Conservation (phyloP, 768 basidiomycete genomes). For the Pisolithus albus region DNA sequence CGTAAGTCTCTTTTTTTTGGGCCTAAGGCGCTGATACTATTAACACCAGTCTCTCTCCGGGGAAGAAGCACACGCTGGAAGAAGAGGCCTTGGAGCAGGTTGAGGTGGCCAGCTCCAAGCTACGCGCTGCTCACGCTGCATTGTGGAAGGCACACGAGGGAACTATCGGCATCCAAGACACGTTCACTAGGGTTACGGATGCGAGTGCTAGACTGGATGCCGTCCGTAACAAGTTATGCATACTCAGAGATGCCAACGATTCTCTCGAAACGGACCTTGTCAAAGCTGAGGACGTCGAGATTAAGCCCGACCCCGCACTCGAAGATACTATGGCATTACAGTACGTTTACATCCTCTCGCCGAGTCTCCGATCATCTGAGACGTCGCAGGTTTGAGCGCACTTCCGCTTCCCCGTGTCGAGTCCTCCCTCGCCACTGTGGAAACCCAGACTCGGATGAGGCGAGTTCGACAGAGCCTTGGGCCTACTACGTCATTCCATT, state of each 20-base stretch:
- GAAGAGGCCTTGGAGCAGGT: too few relatives aligned
- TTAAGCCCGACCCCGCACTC: background rate
- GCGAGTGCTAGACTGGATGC: background rate
- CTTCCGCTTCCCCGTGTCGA: background rate
- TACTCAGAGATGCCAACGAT: background rate
- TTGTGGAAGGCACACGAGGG: background rate
- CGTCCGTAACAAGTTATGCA: background rate
- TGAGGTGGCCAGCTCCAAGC: background rate
- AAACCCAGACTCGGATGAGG: background rate
- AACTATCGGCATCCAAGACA: background rate
- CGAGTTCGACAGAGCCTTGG: too few relatives aligned
- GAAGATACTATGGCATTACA: background rate
- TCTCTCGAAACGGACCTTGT: background rate
- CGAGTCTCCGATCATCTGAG: background rate
- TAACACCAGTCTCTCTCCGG: too few relatives aligned
- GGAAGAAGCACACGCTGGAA: too few relatives aligned
- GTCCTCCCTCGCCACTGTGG: background rate
- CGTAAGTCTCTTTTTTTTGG: too few relatives aligned
- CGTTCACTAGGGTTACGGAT: background rate
- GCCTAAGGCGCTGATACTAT: too few relatives aligned
- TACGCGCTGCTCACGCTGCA: background rate
- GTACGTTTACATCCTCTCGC: background rate
- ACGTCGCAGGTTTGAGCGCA: background rate
- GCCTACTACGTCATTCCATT: background rate
- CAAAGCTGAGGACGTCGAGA: background rate